Conservation (phyloP, 2,329 filamentous ascomycete genomes). For the Colletotrichum salicis region DNA sequence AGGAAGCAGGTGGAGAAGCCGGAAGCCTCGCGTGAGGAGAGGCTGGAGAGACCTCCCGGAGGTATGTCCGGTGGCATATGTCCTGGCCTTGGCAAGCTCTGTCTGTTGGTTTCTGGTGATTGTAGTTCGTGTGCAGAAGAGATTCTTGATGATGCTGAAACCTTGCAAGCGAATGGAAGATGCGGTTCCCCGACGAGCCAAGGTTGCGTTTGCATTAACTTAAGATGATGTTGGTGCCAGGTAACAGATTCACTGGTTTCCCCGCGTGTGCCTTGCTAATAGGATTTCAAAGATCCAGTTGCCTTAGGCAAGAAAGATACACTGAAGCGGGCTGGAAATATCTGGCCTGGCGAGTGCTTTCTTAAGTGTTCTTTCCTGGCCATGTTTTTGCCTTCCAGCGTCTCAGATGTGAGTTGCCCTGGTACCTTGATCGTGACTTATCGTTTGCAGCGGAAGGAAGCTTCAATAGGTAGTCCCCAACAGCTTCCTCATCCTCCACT, state of each 20-base stretch:
- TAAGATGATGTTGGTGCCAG: not conserved
- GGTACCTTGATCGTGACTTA: too few species aligned
- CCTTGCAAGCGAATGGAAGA: not conserved
- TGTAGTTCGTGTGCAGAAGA: not conserved
- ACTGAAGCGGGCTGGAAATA: not conserved
- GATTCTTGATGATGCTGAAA: not conserved
- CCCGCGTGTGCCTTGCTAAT: too few species aligned
- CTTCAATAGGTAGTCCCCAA: not conserved
- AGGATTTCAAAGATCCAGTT: not conserved
- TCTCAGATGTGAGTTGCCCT: too few species aligned
- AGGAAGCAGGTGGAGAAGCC: not conserved
- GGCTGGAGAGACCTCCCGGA: not conserved
- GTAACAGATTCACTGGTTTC: not conserved
- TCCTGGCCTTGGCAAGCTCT: not conserved
- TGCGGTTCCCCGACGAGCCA: not conserved
- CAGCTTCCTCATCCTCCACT: not conserved
- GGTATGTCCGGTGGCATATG: not conserved
- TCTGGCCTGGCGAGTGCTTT: not conserved
- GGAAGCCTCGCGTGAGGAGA: not conserved
- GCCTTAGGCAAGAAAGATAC: not conserved
- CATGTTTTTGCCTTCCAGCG: not conserved
- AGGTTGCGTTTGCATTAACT: not conserved
- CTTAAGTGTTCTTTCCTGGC: not conserved
- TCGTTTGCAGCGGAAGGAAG: not conserved
- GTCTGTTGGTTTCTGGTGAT: not conserved